Conservation (phyloP, 1,139 yeast genomes). For the Kodamaea sp. region DNA sequence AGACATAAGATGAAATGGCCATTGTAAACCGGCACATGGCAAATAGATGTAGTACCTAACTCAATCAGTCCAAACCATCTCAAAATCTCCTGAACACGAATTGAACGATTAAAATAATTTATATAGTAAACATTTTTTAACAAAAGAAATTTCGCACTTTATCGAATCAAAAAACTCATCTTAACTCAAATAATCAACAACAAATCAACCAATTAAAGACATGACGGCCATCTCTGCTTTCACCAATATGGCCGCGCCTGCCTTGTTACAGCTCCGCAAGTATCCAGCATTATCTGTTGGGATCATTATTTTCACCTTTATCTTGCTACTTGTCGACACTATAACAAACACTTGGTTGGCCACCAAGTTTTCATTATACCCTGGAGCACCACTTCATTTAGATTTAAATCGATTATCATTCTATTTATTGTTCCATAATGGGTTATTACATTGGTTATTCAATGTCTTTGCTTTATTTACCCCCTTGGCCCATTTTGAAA, state of each 20-base stretch:
- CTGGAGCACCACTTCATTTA: constrained; percentile 53
- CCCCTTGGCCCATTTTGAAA: constrained; percentile 70
- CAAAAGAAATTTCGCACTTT: too few species aligned
- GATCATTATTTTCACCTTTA: constrained; percentile 50
- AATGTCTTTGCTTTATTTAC: constrained; percentile 57
- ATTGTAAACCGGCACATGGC: too few species aligned
- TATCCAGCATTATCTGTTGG: constrained; percentile 69
- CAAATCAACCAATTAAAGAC: too few species aligned
- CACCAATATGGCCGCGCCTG: not conserved
- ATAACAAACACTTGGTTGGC: constrained; percentile 9
- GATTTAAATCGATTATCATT: constrained; percentile 66
- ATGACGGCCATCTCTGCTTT: too few species aligned
- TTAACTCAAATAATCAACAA: too few species aligned
- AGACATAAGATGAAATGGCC: too few species aligned
- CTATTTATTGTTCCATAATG: constrained; percentile 69
- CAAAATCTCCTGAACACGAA: too few species aligned
- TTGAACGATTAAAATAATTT: too few species aligned
- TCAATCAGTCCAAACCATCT: too few species aligned
- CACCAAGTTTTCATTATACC: constrained; percentile 37
- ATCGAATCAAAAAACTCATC: too few species aligned
- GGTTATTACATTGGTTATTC: constrained; percentile 58
- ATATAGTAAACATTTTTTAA: too few species aligned
- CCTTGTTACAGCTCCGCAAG: constrained; percentile 6
- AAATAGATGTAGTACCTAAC: too few species aligned
- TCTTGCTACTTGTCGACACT: constrained; percentile 30